These are phyloP conservation scores for Euphorbia lathyris DNA, from an alignment of 345 rosid genomes.

Conservation along the genomic window DNA sequence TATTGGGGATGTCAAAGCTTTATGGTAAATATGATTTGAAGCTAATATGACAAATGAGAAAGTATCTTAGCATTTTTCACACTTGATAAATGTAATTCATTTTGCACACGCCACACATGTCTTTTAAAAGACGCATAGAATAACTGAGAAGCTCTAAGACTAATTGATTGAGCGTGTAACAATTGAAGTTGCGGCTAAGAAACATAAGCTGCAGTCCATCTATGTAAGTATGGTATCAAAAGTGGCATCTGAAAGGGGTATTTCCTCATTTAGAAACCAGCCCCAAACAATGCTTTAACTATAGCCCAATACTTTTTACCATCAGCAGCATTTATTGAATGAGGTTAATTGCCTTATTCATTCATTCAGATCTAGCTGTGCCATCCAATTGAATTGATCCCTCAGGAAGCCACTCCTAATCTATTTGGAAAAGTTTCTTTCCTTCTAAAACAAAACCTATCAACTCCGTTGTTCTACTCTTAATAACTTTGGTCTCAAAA, in stretches of 20 bases:
- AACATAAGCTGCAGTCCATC: not conserved
- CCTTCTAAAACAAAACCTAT: not conserved
- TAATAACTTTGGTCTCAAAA: not conserved
- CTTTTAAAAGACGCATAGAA: not conserved
- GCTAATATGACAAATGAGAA: not conserved
- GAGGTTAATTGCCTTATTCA: not conserved
- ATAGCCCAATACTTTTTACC: not conserved
- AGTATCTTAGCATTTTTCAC: not conserved
- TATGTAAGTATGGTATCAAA: not conserved
- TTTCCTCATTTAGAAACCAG: not conserved
- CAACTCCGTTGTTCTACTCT: not conserved
- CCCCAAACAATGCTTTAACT: not conserved
- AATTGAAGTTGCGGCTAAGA: not conserved
- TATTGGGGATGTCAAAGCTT: not conserved
- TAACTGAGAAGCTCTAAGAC: not conserved
- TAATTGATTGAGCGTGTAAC: not conserved
- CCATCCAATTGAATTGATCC: conserved; percentile 3
- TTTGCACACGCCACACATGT: not conserved
- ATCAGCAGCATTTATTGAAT: not conserved
- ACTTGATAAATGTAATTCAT: not conserved
- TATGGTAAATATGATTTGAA: not conserved
- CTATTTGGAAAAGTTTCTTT: not conserved
- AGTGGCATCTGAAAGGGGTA: not conserved
- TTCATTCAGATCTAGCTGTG: not conserved
- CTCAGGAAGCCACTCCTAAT: not conserved